Evolutionary conservation across 2,329 filamentous ascomycete genomes (phyloP).

Genomic region (Chrysoporthe puriensis): DNA sequence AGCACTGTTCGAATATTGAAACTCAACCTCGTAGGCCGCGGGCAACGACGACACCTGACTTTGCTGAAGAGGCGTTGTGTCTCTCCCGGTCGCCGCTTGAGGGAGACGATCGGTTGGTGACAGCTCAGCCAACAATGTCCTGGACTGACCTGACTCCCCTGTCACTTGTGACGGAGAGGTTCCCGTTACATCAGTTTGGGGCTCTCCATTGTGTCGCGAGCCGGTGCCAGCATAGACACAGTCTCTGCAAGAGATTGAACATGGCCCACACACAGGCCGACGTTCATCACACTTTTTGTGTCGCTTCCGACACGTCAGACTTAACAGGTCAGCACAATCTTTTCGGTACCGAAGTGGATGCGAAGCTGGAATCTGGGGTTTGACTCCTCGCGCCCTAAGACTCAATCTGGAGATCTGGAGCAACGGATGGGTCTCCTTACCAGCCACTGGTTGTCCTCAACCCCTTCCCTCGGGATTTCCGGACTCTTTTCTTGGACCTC

Average conservation of each 20-base stretch:
- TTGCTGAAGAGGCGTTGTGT: not conserved
- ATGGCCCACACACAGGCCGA: slow-evolving; percentile 36
- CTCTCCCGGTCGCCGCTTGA: not conserved
- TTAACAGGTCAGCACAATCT: slow-evolving; percentile 30
- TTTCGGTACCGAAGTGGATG: not conserved
- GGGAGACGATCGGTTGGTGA: not conserved
- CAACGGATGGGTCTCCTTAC: slow-evolving; percentile 28
- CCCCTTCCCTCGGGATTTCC: slow-evolving; percentile 47
- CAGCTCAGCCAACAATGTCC: not conserved
- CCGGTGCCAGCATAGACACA: slow-evolving; percentile 14
- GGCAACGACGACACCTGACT: not conserved
- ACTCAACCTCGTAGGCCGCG: not conserved
- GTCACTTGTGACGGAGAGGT: not conserved
- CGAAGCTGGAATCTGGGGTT: not conserved
- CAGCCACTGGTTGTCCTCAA: slow-evolving; percentile 49
- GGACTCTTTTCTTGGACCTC: slow-evolving; percentile 8
- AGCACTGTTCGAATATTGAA: not conserved
- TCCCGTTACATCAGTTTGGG: not conserved
- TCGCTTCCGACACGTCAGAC: slow-evolving; percentile 48
- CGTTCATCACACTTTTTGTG: slow-evolving; percentile 56
- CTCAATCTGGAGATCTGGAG: not conserved
- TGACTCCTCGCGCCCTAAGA: not conserved
- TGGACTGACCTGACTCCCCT: not conserved
- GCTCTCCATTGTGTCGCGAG: not conserved
- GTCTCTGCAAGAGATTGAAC: slow-evolving; percentile 15